Conservation (phyloP, 306 rosid species). For the Cucurbita maxima region DNA sequence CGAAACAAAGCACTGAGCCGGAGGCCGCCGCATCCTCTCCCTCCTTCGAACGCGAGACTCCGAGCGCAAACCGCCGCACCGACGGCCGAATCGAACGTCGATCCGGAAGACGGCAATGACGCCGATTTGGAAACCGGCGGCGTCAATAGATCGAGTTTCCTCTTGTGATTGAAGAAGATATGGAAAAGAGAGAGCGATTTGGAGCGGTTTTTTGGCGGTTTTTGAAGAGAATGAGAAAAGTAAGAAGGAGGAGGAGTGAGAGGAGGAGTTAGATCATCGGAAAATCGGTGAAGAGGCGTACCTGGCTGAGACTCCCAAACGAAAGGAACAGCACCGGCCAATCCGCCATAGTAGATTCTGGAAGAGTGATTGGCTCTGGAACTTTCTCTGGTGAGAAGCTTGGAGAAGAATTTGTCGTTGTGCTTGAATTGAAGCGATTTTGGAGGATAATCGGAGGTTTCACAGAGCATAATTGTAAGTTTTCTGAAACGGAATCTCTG, state of each 20-base stretch:
- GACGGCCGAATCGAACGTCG: background rate
- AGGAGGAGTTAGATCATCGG: constrained; percentile 44
- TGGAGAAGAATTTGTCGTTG: constrained; percentile 46
- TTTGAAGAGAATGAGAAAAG: background rate
- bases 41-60: background rate
- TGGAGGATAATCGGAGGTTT: constrained; percentile 21
- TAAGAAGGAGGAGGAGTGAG: constrained; percentile 89
- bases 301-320: constrained; percentile 91
- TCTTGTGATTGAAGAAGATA: background rate
- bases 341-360: constrained; percentile 35
- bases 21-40: background rate
- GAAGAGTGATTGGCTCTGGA: constrained; percentile 50
- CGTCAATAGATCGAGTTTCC: background rate
- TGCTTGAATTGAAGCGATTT: constrained; percentile 36
- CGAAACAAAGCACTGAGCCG: background rate
- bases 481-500: background rate
- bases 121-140: background rate
- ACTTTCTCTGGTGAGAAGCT: constrained; percentile 53
- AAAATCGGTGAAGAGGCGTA: constrained; percentile 53
- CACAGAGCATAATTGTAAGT: constrained; percentile 18
- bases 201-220: constrained; percentile 20
- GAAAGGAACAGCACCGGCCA: constrained; percentile 47
- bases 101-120: background rate
- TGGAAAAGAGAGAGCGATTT: constrained; percentile 14
- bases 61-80: background rate